phyloP scores from a whole-genome alignment of 768 basidiomycete species.

The Omphalotus guepiniiformis region DNA sequence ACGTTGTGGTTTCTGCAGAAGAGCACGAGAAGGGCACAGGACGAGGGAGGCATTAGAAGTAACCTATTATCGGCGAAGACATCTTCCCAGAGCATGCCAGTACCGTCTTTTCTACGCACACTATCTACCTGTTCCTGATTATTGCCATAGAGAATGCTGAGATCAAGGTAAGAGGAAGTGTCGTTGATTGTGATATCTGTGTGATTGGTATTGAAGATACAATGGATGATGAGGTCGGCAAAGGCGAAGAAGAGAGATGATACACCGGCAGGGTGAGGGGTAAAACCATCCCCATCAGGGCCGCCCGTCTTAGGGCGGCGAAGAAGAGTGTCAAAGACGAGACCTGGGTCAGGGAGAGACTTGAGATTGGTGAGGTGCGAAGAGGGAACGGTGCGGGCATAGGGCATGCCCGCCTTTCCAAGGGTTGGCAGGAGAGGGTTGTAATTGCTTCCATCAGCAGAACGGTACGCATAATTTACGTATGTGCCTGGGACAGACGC shows the following conservation, averaged over 20 bases:
- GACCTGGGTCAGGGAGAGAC: constrained; percentile 56
- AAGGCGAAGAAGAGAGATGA: constrained; percentile 77
- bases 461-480: constrained; percentile 49
- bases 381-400: constrained; percentile 60
- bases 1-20: constrained; percentile 61
- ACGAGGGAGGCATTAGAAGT: constrained; percentile 48
- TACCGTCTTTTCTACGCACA: constrained; percentile 60
- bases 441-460: constrained; percentile 59
- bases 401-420: constrained; percentile 60
- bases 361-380: constrained; percentile 26
- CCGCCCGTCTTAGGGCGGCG: constrained; percentile 25
- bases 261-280: constrained; percentile 59
- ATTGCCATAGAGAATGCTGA: constrained; percentile 71
- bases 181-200: constrained; percentile 52
- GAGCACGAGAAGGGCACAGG: constrained; percentile 49
- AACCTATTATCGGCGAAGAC: constrained; percentile 60
- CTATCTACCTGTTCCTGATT: constrained; percentile 34
- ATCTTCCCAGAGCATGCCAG: constrained; percentile 65
- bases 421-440: constrained; percentile 49
- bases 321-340: constrained; percentile 72
- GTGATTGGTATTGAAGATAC: constrained; percentile 53
- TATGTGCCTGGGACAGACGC: constrained; percentile 6
- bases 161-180: constrained; percentile 70
- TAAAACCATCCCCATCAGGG: constrained; percentile 7
- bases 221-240: constrained; percentile 72